These are phyloP conservation scores for Ustilaginoidea virens DNA, from an alignment of 2,329 filamentous ascomycete genomes.

Conservation along the genomic window DNA sequence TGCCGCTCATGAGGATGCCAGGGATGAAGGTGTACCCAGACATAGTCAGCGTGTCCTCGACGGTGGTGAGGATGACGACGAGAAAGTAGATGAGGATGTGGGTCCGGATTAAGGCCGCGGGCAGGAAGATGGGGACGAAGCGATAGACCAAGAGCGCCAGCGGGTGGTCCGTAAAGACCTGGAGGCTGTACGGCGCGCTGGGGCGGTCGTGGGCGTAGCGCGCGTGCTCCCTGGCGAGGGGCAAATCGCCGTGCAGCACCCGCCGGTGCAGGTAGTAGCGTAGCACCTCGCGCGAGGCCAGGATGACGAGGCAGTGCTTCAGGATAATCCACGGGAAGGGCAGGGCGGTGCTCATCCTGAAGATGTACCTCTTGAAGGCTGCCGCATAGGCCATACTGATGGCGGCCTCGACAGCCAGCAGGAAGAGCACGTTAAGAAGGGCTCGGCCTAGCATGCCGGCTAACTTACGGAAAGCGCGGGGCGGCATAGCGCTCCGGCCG, in stretches of 20 bases:
- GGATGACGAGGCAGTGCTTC: conserved; percentile 30
- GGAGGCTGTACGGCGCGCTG: conserved; percentile 44
- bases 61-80: conserved; percentile 44
- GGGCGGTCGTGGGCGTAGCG: conserved; percentile 34
- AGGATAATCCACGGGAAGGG: conserved; percentile 37
- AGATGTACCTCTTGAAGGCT: conserved; percentile 23
- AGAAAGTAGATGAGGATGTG: conserved; percentile 61
- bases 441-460: conserved; percentile 24
- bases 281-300: conserved; percentile 37
- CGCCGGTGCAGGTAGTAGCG: conserved; percentile 63
- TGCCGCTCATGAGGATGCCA: conserved; percentile 36
- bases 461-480: conserved; percentile 21
- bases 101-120: conserved; percentile 47
- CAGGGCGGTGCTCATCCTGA: conserved; percentile 31
- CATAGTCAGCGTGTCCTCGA: conserved; percentile 51
- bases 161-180: conserved; percentile 54
- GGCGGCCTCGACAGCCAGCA: conserved; percentile 26
- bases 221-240: conserved; percentile 26
- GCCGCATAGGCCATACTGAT: conserved; percentile 21
- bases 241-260: conserved; percentile 41
- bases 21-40: conserved; percentile 50
- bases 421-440: conserved; percentile 28
- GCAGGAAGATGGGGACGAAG: conserved; percentile 50
- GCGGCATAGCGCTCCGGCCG: conserved; percentile 33
- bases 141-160: conserved; percentile 45